Base-by-base conservation (phyloP, 495 filamentous ascomycete genomes). In the Neurospora sp. region DNA sequence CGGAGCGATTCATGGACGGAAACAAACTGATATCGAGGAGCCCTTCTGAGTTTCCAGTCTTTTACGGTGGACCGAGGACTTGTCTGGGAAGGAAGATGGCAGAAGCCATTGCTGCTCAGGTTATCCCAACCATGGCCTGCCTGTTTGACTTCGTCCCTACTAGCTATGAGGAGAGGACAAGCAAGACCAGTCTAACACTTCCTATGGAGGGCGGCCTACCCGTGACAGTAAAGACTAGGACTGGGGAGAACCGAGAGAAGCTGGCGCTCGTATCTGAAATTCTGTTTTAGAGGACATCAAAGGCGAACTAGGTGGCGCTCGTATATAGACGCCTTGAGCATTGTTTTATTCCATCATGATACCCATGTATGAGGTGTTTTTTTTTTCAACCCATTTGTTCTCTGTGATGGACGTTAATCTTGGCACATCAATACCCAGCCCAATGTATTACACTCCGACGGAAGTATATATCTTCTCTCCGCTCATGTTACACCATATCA, bases 51-150 rank as follows among this genome's bases (percentile, higher is more conserved):
- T 90, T 86, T 73, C 87, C 88, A 2, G 88, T 90, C 11, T 90
- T 90, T 74, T 89, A 90, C 65, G 88, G 86, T 16, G 88, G 88
- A 1, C 81, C 85, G 7, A 81, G 88, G 71, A 82, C 83, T 2
- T 90, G 88, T 74, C 77, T 89, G 42, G 88, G 88, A 14, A 88
- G 86, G 79, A 86, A 82, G 74, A 88, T 89, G 88, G 88, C 88
- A 4, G 88, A 90, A 75, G 71, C 83, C 35, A 80, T 89, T 46
- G 87, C 85, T 1, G 81, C 84, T 5, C 83, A 88, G 75, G 86
- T 87, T 22, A 82, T 89, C 42, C 82, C 85, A 5, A 79, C 79
- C 0, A 76, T 88, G 76, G 77, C 84, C 5, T 80, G 82, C 69
- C 70, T 76, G 38, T 89, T 88, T 73, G 82, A 88, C 6, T 87